These are phyloP conservation scores for Monilinia polystroma DNA, from an alignment of 2,329 filamentous ascomycete genomes.

Conservation along the genomic window DNA sequence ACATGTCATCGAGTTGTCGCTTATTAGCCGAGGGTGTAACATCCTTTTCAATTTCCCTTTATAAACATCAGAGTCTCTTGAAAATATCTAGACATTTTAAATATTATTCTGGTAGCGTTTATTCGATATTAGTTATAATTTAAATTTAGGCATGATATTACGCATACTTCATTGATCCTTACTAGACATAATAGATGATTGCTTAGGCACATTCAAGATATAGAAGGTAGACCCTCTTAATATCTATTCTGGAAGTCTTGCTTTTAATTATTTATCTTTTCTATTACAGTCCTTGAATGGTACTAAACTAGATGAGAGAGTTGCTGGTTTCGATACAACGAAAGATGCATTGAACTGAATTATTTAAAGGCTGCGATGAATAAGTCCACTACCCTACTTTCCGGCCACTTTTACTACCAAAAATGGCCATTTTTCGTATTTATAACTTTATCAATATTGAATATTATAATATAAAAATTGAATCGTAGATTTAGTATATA, in stretches of 20 bases:
- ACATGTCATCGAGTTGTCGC: neutral
- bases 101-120: neutral
- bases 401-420: too few species aligned
- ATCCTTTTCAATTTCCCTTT: neutral
- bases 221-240: too few species aligned
- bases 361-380: neutral
- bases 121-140: neutral
- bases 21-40: neutral
- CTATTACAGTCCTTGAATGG: neutral
- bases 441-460: too few species aligned
- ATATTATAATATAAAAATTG: too few species aligned
- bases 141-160: neutral
- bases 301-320: neutral
- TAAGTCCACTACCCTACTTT: too few species aligned
- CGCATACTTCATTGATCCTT: neutral
- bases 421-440: too few species aligned
- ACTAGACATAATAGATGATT: neutral
- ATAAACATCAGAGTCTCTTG: neutral
- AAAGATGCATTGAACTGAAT: neutral
- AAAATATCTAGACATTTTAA: neutral
- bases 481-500: too few species aligned
- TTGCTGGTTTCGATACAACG: neutral
- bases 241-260: neutral
- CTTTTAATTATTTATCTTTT: neutral
- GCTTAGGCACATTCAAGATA: neutral